These are phyloP conservation scores for Pseudopyrenochaeta lycopersici DNA, from an alignment of 2,329 filamentous ascomycete species.

Conservation along the genomic window DNA sequence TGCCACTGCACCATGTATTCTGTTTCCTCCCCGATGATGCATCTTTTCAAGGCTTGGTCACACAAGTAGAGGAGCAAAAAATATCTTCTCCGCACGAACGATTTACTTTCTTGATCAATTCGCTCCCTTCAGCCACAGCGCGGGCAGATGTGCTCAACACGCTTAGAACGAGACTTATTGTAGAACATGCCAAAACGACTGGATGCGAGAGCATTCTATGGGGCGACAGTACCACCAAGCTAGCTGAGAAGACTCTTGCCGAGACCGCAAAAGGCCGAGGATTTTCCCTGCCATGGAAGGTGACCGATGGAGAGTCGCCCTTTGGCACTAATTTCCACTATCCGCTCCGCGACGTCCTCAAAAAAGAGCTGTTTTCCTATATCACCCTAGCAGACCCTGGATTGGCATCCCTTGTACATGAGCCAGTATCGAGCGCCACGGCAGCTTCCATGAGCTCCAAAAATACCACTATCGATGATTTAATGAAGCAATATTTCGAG, in stretches of 20 bases:
- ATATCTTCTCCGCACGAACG: constrained; percentile 25
- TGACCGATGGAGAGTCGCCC: constrained; percentile 75
- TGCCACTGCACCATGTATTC: constrained; percentile 70
- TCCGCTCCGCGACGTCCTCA: constrained; percentile 84
- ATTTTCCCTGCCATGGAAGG: constrained; percentile 81
- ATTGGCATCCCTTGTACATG: constrained; percentile 54
- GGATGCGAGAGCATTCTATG: constrained; percentile 77
- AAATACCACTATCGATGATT: constrained; percentile 86
- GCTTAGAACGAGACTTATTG: constrained; percentile 75
- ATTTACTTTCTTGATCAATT: constrained; percentile 64
- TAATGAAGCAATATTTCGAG: constrained; percentile 89
- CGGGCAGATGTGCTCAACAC: constrained; percentile 76
- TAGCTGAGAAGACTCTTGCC: constrained; percentile 85
- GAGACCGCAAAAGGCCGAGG: constrained; percentile 93
- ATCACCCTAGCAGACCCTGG: constrained; percentile 62
- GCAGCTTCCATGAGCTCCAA: constrained; percentile 68
- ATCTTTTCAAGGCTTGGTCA: constrained; percentile 29
- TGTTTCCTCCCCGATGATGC: constrained; percentile 29
- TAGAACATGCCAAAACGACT: constrained; percentile 59
- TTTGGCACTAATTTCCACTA: constrained; percentile 73
- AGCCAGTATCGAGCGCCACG: constrained; percentile 26
- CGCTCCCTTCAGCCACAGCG: constrained; percentile 77
- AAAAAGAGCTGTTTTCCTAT: constrained; percentile 79
- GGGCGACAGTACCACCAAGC: constrained; percentile 84
- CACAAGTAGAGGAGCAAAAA: background rate